Percentiles rank a stretch among this genome's conserved stretches.
Evolutionary conservation across 139 green algal genomes (phyloP).

Genomic region (Spirogloea muscicola): DNA sequence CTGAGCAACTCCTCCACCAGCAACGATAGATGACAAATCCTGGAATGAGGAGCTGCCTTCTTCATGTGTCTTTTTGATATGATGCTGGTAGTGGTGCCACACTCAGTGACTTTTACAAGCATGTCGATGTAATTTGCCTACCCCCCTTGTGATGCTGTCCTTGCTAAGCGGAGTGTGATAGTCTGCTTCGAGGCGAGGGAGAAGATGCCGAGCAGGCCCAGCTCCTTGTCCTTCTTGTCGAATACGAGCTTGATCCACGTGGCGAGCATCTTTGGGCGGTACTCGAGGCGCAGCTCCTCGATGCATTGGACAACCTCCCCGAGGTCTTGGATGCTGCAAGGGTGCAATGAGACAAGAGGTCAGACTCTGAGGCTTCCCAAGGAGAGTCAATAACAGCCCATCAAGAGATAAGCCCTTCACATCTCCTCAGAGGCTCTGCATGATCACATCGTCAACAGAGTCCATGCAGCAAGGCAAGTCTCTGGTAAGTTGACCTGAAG

Average conservation of each 20-base stretch:
- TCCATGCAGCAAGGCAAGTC: background rate
- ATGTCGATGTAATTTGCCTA: background rate
- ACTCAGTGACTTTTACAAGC: background rate
- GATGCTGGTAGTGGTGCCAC: background rate
- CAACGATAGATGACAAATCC: background rate
- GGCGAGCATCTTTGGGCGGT: slow-evolving; percentile 6
- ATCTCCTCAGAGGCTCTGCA: background rate
- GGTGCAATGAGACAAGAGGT: background rate
- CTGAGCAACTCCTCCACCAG: background rate
- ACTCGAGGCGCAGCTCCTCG: slow-evolving; percentile 3
- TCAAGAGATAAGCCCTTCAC: background rate
- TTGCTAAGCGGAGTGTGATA: background rate
- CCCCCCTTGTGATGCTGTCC: background rate
- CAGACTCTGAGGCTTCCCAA: background rate
- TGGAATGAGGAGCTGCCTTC: background rate
- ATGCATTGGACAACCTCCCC: slow-evolving; percentile 18
- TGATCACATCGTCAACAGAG: background rate
- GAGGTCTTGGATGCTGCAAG: slow-evolving; percentile 18
- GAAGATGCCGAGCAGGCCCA: background rate
- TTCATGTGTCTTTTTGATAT: background rate
- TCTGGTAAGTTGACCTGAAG: slow-evolving; percentile 6
- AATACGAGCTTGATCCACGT: background rate
- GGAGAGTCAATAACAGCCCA: too few species aligned
- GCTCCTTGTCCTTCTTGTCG: slow-evolving; percentile 18
- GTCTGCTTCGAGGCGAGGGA: background rate